Evolutionary conservation across 371 early-diverging fungal genomes (phyloP).

Genomic region (Capniomyces stellatus): DNA sequence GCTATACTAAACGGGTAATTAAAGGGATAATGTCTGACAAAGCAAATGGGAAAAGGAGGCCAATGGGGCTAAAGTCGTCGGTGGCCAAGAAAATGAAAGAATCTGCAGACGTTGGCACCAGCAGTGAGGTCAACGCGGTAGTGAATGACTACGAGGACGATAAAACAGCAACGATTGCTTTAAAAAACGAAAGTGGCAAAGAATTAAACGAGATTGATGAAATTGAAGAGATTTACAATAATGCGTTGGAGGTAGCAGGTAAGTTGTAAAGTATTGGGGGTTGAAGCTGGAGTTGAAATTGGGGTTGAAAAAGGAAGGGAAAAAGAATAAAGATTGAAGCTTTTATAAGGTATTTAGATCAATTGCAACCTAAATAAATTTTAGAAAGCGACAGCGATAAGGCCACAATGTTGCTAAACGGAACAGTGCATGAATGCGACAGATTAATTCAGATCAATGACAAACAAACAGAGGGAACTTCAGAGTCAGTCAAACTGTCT

Average conservation of each 20-base stretch:
- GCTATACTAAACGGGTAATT: neutral
- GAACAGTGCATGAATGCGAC: conserved; percentile 25
- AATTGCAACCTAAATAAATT: too few species aligned
- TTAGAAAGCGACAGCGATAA: conserved; percentile 9
- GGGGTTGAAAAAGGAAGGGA: too few species aligned
- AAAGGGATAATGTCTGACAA: neutral
- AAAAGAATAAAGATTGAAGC: too few species aligned
- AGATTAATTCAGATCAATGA: conserved; percentile 14
- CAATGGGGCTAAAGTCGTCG: conserved; percentile 20
- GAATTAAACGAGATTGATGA: conserved; percentile 19
- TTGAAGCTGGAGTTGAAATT: neutral
- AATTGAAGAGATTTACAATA: conserved; percentile 19
- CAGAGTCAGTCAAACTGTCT: conserved; percentile 3
- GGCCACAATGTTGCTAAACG: conserved; percentile 14
- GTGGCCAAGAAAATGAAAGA: conserved; percentile 12
- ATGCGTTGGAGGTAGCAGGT: conserved; percentile 11
- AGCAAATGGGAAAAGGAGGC: conserved; percentile 10
- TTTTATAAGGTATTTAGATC: too few species aligned
- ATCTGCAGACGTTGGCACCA: neutral
- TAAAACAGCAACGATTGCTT: conserved; percentile 20
- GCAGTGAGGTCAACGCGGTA: too few species aligned
- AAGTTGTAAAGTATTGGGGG: conserved; percentile 2
- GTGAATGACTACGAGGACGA: conserved; percentile 20
- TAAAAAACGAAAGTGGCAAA: conserved; percentile 12
- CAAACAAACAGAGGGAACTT: neutral